Base-by-base conservation (phyloP, 2,329 filamentous ascomycete genomes). In the Alternaria longipes region DNA sequence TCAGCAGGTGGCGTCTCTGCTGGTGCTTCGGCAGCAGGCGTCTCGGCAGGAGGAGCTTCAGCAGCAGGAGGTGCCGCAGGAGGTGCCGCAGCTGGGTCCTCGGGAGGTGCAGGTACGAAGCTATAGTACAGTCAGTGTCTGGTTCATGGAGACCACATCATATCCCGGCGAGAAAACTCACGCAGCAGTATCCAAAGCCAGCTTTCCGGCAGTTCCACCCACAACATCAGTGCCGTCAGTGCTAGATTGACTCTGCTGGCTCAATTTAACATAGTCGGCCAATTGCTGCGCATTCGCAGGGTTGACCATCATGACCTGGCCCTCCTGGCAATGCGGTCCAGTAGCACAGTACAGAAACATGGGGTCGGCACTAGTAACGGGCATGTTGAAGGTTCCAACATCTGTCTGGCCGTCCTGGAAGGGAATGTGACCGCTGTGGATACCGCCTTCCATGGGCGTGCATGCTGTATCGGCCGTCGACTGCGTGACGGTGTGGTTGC, bases 291-390 rank as follows among this genome's bases (percentile, higher is more conserved):
- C 57, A 30, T 59, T 68, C 14, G 58, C 59, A 56, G 72, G 63
- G 40, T 74, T 74, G 9, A 75, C 57, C 8, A 74, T 59, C 71
- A 75, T 75, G 28, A 74, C 68, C 44, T 74, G 71, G 4, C 72
- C 73, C 5, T 63, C 40, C 50, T 75, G 73, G 24, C 73, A 75
- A 63, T 75, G 73, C 4, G 73, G 73, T 8, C 71, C 71, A 0
- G 74, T 76, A 1, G 71, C 71, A 47, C 74, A 75, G 57, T 73
- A 76, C 51, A 76, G 24, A 50, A 74, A 75, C 62, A 76, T 74
- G 2, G 73, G 66, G 3, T 74, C 71, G 0, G 73, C 68, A 32
- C 55, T 71, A 4, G 72, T 69, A 2, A 76, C 66, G 0, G 69
- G 69, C 69, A 75, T 70, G 45, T 71, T 75, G 65, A 76, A 76